Evolutionary conservation across 202 grass and related monocot genomes (phyloP).

Genomic region (Setaria italica): DNA sequence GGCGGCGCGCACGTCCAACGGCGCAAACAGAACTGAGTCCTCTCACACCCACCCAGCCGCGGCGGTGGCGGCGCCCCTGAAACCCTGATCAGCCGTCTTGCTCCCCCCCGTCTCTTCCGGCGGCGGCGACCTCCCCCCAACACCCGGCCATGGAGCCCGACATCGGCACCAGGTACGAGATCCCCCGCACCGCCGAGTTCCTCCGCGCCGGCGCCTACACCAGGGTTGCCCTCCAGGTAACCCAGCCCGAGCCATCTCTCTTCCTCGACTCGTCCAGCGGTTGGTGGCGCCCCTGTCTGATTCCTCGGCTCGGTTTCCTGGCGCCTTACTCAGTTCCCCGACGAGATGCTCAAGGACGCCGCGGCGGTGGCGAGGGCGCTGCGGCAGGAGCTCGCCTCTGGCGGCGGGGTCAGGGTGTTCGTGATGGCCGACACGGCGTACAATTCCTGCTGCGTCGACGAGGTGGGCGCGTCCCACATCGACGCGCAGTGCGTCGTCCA

Average conservation of each 20-base stretch:
- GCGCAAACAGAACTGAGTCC: no score
- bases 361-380: constrained; percentile 56
- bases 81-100: no score
- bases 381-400: constrained; percentile 65
- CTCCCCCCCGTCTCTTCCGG: neutral
- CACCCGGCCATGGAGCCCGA: constrained; percentile 51
- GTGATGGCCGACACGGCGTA: constrained; percentile 95
- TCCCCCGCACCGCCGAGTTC: constrained; percentile 60
- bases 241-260: neutral
- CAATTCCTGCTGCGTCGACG: constrained; percentile 93
- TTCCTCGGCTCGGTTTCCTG: neutral
- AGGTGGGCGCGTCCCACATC: constrained; percentile 86
- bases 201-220: constrained; percentile 63
- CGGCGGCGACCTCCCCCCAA: neutral
- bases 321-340: constrained; percentile 54
- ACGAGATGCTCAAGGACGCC: constrained; percentile 89
- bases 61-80: no score
- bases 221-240: constrained; percentile 84
- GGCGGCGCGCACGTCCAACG: no score
- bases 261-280: neutral
- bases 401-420: constrained; percentile 62
- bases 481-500: constrained; percentile 88
- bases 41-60: no score
- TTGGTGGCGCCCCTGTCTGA: neutral
- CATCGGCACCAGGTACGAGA: constrained; percentile 70